These are phyloP conservation scores for Tuber umbilicatum DNA, from an alignment of 495 filamentous ascomycete genomes.

Conservation along the genomic window DNA sequence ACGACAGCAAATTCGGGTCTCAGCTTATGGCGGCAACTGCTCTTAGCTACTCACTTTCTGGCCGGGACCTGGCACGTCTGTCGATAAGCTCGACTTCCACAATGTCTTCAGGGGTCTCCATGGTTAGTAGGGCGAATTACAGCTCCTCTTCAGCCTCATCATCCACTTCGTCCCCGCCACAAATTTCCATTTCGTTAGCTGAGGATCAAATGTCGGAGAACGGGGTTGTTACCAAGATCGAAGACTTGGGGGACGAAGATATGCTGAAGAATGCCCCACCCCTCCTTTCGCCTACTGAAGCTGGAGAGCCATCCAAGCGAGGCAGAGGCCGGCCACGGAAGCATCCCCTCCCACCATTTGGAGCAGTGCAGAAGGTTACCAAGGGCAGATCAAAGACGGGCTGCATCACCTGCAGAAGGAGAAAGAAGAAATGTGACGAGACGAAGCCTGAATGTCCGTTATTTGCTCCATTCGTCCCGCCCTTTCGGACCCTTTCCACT, in stretches of 20 bases:
- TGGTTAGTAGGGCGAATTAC: constrained; percentile 29
- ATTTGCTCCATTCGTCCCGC: constrained; percentile 10
- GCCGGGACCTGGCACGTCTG: constrained; percentile 25
- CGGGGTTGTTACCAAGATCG: constrained; percentile 33
- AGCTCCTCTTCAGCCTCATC: constrained; percentile 39
- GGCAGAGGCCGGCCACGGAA: constrained; percentile 78
- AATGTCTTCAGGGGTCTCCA: constrained; percentile 29
- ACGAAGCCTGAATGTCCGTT: constrained; percentile 65
- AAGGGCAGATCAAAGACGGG: constrained; percentile 92
- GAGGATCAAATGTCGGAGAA: constrained; percentile 27
- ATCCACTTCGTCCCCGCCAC: constrained; percentile 26
- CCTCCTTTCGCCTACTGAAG: constrained; percentile 23
- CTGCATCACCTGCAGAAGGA: constrained; percentile 81
- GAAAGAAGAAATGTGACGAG: constrained; percentile 98
- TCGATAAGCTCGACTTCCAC: constrained; percentile 36
- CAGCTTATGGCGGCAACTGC: constrained; percentile 26
- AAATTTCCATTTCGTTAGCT: constrained; percentile 9
- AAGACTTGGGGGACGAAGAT: constrained; percentile 37
- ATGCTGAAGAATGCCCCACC: constrained; percentile 26
- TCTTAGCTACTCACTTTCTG: constrained; percentile 20
- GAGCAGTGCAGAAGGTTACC: constrained; percentile 59
- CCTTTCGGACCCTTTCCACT: constrained; percentile 26
- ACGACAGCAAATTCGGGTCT: constrained; percentile 4
- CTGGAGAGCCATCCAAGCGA: constrained; percentile 46
- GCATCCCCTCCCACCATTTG: constrained; percentile 58